Percentiles rank a stretch among this genome's conserved stretches.
These are phyloP conservation scores for Quercus cerris DNA, from an alignment of 306 rosid genomes.

Conservation along the genomic window DNA sequence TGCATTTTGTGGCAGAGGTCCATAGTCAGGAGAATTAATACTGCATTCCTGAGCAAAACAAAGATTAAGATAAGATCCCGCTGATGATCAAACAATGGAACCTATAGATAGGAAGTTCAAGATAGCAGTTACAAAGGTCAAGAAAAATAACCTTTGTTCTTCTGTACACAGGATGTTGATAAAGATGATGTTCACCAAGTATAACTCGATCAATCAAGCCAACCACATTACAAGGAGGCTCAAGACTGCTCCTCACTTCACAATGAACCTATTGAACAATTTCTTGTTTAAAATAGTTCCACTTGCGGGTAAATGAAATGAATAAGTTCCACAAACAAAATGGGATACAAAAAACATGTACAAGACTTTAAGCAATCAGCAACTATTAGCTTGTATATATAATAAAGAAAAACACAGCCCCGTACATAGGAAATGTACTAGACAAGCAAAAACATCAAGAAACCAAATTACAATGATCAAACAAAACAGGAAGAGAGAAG, in stretches of 20 bases:
- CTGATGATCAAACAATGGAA: constrained; percentile 5
- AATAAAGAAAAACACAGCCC: too few species aligned
- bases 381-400: neutral
- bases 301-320: neutral
- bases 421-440: too few species aligned
- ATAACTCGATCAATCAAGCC: constrained; percentile 65
- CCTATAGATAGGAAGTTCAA: neutral
- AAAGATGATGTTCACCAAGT: constrained; percentile 64
- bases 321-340: neutral
- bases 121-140: constrained; percentile 13
- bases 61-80: constrained; percentile 17
- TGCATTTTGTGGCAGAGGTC: constrained; percentile 65
- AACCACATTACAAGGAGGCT: constrained; percentile 78
- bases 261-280: constrained; percentile 54
- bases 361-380: neutral
- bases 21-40: constrained; percentile 73
- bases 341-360: neutral
- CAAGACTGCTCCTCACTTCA: constrained; percentile 68
- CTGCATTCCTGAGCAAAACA: constrained; percentile 64
- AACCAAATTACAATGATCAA: too few species aligned
- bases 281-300: constrained; percentile 13
- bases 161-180: constrained; percentile 74
- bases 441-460: too few species aligned
- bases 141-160: constrained; percentile 58
- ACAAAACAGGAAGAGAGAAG: too few species aligned